Base-by-base conservation (phyloP, 306 rosid genomes). In the Pterocarpus santalinus region DNA sequence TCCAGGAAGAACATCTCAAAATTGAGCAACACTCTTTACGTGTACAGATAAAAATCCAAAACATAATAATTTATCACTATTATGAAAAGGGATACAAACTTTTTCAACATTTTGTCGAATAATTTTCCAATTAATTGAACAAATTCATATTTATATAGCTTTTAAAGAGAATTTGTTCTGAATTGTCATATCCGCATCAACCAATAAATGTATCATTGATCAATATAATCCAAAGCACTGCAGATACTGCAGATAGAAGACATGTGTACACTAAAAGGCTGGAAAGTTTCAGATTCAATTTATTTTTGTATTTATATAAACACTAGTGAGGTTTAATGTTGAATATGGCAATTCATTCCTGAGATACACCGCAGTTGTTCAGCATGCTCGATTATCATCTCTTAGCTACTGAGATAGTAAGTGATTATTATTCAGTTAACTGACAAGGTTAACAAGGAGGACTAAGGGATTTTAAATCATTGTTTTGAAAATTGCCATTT, bases 231-330 rank as follows among this genome's bases (percentile, higher is more conserved):
- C 46, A 43, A 53, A 57, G 14, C 44, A 81, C 22, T 44, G 63
- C 36, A 66, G 49, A 83, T 64, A 81, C 22, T 44, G 63, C 36
- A 66, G 49, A 83, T 64, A 35, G 49, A 35, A 65, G 44, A 72
- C 51, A 36, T 13, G 55, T 46, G 52, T 57, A 58, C 47, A n/a
- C 58, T 9, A 12, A n/a, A 83, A 57, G 5, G 10, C 36, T 66
- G 12, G 22, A 36, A 16, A 38, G 28, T 22, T 62, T 53, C 30
- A 63, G 63, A 51, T 51, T 76, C 36, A 43, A 34, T 32, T 62
- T 62, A 46, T 55, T 71, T 71, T 16, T 55, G 44, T 67, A 39
- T 30, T 60, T 60, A 30, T 57, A 79, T 16, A 35, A 57, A 65
- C 52, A n/a, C 47, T 49, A 58, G 10, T 47, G 10, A 13, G 47